Evolutionary conservation across 176 grass and related monocot genomes (phyloP).

Genomic region (Alloteropsis semialata): DNA sequence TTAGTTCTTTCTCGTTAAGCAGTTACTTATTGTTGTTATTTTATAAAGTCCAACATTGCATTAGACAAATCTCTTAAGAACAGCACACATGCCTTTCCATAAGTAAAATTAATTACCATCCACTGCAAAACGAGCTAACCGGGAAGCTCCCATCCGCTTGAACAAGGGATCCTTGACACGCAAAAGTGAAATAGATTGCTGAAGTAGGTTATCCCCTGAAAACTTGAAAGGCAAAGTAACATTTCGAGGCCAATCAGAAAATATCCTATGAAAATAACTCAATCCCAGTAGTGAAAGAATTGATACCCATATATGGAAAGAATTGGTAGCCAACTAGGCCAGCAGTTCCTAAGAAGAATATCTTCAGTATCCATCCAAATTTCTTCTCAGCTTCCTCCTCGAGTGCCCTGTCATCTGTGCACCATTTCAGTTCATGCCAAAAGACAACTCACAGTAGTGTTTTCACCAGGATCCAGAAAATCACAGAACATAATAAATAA

Average conservation of each 20-base stretch:
- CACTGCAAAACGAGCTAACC: constrained; percentile 76
- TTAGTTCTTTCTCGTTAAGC: background rate
- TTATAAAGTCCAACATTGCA: constrained; percentile 11
- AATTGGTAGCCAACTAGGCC: constrained; percentile 76
- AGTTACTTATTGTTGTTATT: background rate
- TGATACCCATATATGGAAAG: constrained; percentile 93
- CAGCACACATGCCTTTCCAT: background rate
- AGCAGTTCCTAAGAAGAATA: constrained; percentile 80
- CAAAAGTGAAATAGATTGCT: constrained; percentile 89
- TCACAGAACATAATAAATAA: background rate
- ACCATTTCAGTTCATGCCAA: constrained; percentile 22
- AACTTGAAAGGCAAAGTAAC: constrained; percentile 35
- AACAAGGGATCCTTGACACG: constrained; percentile 91
- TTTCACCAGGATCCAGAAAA: background rate
- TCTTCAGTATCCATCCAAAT: constrained; percentile 86
- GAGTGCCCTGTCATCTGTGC: constrained; percentile 70
- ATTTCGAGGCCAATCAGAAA: constrained; percentile 28
- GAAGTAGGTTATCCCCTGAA: constrained; percentile 84
- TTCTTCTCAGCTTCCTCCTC: constrained; percentile 95
- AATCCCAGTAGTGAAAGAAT: background rate
- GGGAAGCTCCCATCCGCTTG: constrained; percentile 87
- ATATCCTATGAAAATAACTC: background rate
- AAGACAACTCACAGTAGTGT: background rate
- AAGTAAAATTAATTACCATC: constrained; percentile 61
- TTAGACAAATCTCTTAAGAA: constrained; percentile 1